phyloP scores from a whole-genome alignment of 2,329 filamentous ascomycete genomes.

The Monilinia fructicola region DNA sequence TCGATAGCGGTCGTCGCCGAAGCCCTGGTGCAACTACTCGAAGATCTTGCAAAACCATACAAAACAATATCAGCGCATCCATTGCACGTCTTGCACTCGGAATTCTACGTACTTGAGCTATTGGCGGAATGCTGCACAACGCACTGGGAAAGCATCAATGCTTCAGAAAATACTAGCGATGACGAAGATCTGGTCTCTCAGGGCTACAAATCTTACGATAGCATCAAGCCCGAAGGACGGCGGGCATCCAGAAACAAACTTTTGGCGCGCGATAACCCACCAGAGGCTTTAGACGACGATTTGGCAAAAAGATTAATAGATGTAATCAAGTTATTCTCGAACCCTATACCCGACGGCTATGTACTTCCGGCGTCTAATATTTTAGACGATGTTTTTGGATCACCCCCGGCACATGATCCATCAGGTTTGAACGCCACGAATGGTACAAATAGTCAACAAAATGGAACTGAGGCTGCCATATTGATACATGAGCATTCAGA shows the following conservation, averaged over 20 bases:
- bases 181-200: constrained; percentile 33
- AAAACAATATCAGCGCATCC: constrained; percentile 53
- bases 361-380: constrained; percentile 57
- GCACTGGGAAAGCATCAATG: constrained; percentile 54
- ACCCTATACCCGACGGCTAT: constrained; percentile 58
- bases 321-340: constrained; percentile 55
- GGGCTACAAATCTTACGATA: constrained; percentile 25
- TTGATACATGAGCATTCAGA: constrained; percentile 39
- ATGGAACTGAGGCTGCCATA: constrained; percentile 35
- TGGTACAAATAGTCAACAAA: constrained; percentile 36
- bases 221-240: constrained; percentile 29
- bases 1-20: constrained; percentile 57
- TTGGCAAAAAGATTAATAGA: constrained; percentile 58
- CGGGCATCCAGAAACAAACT: constrained; percentile 35
- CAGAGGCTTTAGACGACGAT: constrained; percentile 47
- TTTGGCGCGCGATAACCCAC: constrained; percentile 30
- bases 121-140: constrained; percentile 64
- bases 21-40: constrained; percentile 56
- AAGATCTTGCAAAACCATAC: constrained; percentile 58
- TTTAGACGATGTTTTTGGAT: constrained; percentile 49
- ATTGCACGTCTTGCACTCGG: constrained; percentile 60
- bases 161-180: constrained; percentile 29
- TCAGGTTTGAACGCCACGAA: constrained; percentile 26
- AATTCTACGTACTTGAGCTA: constrained; percentile 62
- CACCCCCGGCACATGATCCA: constrained; percentile 38